A percentile compares a stretch with the other conserved stretches of the same genome.
Evolutionary conservation across 306 rosid genomes (phyloP).

Genomic region (Fragaria nilgerrensis): DNA sequence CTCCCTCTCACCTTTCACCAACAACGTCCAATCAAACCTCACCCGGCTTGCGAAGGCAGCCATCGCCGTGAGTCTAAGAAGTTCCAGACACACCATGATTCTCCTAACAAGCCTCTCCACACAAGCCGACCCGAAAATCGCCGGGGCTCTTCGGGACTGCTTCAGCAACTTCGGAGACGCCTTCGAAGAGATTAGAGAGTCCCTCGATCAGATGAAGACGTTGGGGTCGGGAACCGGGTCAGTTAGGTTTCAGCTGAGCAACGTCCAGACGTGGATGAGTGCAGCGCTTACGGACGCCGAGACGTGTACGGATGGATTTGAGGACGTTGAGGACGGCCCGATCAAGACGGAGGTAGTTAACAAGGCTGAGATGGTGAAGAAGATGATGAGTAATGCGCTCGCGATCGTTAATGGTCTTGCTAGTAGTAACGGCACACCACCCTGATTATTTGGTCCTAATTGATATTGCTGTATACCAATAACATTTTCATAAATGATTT

Average conservation of each 20-base stretch:
- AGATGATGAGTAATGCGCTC: conserved; percentile 79
- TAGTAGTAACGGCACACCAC: conserved; percentile 20
- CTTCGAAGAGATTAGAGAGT: conserved; percentile 69
- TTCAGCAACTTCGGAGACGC: conserved; percentile 73
- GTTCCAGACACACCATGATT: conserved; percentile 30
- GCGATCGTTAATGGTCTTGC: conserved; percentile 71
- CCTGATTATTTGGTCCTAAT: background rate
- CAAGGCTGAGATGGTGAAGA: conserved; percentile 48
- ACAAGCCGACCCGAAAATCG: conserved; percentile 40
- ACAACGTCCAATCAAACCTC: conserved; percentile 55
- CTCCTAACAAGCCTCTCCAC: conserved; percentile 54
- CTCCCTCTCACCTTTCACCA: conserved; percentile 77
- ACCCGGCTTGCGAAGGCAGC: conserved; percentile 79
- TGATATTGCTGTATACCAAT: background rate
- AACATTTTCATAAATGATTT: background rate
- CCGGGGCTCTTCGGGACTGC: conserved; percentile 75
- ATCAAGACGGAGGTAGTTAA: conserved; percentile 53
- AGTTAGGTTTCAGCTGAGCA: conserved; percentile 77
- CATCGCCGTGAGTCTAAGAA: conserved; percentile 56
- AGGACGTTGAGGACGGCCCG: conserved; percentile 55
- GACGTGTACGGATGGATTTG: conserved; percentile 89
- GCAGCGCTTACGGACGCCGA: conserved; percentile 85
- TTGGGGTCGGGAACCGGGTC: conserved; percentile 38
- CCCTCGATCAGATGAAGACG: conserved; percentile 80
- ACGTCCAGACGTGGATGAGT: conserved; percentile 99